Base-by-base conservation (phyloP, 2,329 filamentous ascomycete genomes). In the Paecilomyces formosus region DNA sequence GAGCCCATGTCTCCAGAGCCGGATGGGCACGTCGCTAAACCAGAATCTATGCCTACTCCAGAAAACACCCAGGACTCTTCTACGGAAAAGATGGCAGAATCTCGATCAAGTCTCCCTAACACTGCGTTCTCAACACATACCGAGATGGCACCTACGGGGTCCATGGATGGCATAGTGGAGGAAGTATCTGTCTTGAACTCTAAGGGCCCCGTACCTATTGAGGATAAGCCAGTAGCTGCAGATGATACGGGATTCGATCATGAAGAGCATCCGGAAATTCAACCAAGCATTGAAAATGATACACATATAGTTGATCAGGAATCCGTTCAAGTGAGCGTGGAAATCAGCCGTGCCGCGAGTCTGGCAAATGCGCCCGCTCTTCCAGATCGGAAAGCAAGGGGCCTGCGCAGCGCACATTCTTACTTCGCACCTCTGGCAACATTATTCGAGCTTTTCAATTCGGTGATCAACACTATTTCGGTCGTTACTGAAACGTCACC, bases 381-480 rank as follows among this genome's bases (percentile, higher is more conserved):
- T 22, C 51, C 66, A 52, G 61, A 70, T 60, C 70, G 68, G 28
- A 59, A 71, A 59, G 66, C 68, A 12, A 65, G 66, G 9, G 76
- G 76, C 5, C 61, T 75, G 13, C 75, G 72, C 31, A 79, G 73
- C 57, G 69, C 72, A 50, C 60, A 74, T 24, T 74, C 75, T 8
- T 79, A 79, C 60, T 79, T 76, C 58, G 66, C 72, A 51, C 71
- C 74, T 24, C 72, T 81, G 11, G 70, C 74, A 18, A 73, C 71
- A 7, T 71, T 81, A n/a, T 60, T 69, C 53, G 73, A 76, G 56
- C 72, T 78, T 59, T 78, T 74, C 60, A 69, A 74, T 57, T 62
- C 70, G 6, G 33, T 71, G 22, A 68, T 75, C 8, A 76, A 80
- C 60, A 74, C 74, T 4, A 72, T 81, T 53, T 76, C 76, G 0